These are phyloP conservation scores for Ophiostoma sp. DNA, from an alignment of 2,329 filamentous ascomycete genomes.

Conservation along the genomic window DNA sequence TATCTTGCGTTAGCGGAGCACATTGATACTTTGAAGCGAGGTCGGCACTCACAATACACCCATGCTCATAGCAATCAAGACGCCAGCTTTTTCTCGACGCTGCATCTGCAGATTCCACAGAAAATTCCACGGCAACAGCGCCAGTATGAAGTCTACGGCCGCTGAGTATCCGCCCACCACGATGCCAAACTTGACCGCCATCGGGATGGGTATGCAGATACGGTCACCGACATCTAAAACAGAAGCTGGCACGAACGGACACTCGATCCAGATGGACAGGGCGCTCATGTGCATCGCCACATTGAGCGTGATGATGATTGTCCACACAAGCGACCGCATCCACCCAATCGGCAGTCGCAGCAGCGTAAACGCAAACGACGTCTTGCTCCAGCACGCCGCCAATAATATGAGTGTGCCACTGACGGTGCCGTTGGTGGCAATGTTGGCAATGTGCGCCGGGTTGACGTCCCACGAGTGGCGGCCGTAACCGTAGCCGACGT, in stretches of 20 bases:
- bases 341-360: constrained; percentile 36
- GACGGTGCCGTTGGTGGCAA: constrained; percentile 22
- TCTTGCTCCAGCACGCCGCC: constrained; percentile 36
- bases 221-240: not conserved
- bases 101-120: constrained; percentile 37
- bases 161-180: constrained; percentile 34
- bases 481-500: constrained; percentile 23
- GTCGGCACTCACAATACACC: constrained; percentile 34
- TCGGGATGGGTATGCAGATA: constrained; percentile 31
- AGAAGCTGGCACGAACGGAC: constrained; percentile 16
- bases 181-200: constrained; percentile 31
- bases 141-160: constrained; percentile 33
- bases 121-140: constrained; percentile 36
- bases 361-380: constrained; percentile 41
- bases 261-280: constrained; percentile 25
- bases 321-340: constrained; percentile 34
- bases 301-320: constrained; percentile 38
- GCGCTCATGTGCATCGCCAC: constrained; percentile 34
- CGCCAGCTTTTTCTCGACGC: constrained; percentile 36
- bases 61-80: constrained; percentile 38
- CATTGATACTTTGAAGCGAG: too few relatives aligned
- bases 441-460: constrained; percentile 11
- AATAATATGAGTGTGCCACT: constrained; percentile 24
- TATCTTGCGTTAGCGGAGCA: too few relatives aligned
- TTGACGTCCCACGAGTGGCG: constrained; percentile 25